Percentiles rank a stretch among this genome's conserved stretches.
Evolutionary conservation across 768 basidiomycete species (phyloP).

Genomic region (Podaxis sp.): DNA sequence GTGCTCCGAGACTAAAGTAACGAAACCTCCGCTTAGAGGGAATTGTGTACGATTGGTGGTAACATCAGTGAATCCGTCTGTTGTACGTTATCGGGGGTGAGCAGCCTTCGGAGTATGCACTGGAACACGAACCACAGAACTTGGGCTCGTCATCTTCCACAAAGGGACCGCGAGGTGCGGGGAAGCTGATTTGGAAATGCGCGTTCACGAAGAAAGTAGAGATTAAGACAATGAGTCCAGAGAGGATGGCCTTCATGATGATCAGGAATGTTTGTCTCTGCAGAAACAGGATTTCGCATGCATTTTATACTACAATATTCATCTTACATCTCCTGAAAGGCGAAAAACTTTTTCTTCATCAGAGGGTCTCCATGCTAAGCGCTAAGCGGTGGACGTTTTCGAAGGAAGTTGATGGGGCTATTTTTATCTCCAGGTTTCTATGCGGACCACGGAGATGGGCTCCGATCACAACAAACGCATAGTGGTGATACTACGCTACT

Average conservation of each 20-base stretch:
- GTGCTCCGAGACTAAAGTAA: conserved; percentile 63
- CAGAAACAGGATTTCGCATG: too few species aligned
- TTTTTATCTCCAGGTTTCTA: background rate
- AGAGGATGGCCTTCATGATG: conserved; percentile 33
- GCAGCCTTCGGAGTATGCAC: background rate
- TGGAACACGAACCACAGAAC: conserved; percentile 62
- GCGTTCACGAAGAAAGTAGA: conserved; percentile 49
- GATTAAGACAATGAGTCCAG: conserved; percentile 19
- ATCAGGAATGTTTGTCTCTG: background rate
- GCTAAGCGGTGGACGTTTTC: background rate
- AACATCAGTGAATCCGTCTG: conserved; percentile 61
- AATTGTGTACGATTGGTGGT: conserved; percentile 61
- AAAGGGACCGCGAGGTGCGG: conserved; percentile 67
- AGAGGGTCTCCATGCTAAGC: background rate
- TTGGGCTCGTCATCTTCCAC: conserved; percentile 51
- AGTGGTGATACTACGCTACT: too few species aligned
- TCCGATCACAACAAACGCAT: too few species aligned
- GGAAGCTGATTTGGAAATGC: conserved; percentile 80
- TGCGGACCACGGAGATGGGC: background rate
- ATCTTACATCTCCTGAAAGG: background rate
- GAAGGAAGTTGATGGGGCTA: background rate
- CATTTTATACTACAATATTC: background rate
- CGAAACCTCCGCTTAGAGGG: conserved; percentile 61
- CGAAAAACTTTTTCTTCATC: conserved; percentile 14
- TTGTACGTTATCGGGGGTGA: background rate